phyloP scores from a whole-genome alignment of 805 yeast species.

The Cyberlindnera subsufficiens region DNA sequence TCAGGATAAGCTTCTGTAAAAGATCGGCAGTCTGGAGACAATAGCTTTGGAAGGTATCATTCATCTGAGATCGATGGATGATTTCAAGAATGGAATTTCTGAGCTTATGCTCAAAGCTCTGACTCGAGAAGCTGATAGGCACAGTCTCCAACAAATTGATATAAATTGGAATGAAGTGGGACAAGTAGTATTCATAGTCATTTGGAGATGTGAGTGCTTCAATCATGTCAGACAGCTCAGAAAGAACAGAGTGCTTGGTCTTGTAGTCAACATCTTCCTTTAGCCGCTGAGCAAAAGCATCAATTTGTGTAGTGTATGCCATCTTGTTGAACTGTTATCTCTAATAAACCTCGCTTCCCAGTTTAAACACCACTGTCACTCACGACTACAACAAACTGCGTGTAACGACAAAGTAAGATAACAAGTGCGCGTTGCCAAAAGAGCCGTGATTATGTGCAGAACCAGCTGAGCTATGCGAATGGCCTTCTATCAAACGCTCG shows the following conservation, averaged over 20 bases:
- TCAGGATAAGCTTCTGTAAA: conserved; percentile 52
- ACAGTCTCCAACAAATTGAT: conserved; percentile 55
- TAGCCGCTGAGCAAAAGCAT: conserved; percentile 60
- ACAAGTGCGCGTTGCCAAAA: no score
- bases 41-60: conserved; percentile 72
- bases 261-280: conserved; percentile 49
- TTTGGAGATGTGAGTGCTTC: conserved; percentile 78
- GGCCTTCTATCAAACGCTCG: no score
- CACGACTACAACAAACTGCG: no score
- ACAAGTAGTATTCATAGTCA: conserved; percentile 75
- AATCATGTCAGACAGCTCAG: conserved; percentile 81
- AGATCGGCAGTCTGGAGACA: conserved; percentile 54
- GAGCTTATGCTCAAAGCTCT: conserved; percentile 69
- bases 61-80: conserved; percentile 74
- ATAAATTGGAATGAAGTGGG: conserved; percentile 65
- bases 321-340: conserved; percentile 12
- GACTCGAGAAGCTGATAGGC: conserved; percentile 65
- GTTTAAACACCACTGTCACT: no score
- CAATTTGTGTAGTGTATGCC: conserved; percentile 47
- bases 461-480: no score
- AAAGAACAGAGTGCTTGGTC: conserved; percentile 59
- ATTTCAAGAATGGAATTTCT: conserved; percentile 74
- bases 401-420: no score
- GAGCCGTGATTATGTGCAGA: no score
- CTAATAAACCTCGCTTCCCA: no score